Evolutionary conservation across 495 filamentous ascomycete species (phyloP), one percentile per base, ranked within the genome.

Genomic region (Aspergillus panamensis): DNA sequence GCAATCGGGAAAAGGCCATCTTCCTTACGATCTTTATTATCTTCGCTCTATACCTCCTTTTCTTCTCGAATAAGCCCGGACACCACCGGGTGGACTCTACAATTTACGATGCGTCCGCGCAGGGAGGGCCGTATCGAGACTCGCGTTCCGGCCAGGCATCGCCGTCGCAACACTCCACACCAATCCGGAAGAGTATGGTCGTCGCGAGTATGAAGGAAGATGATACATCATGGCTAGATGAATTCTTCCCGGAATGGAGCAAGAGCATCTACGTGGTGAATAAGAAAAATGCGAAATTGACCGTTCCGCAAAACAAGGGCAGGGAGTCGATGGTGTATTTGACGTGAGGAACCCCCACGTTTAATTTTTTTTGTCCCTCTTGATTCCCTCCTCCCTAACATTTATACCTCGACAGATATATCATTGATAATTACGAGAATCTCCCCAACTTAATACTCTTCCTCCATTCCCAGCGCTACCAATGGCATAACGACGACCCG

Each of bases 361-460:
- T 16, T 13, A 10, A 32, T 16, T 16, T 21, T 13, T 13, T 45
- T 2, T 30, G 20, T 25, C 29, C 2, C 31, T 80, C 63, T 69
- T 77, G 61, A 25, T 64, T 65, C 33, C 82, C 80, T 69, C 67
- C 77, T 37, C 29, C 16, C 40, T 19, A 25, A 55, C 9, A 32
- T 45, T 8, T 33, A 13, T 51, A 51, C 25, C 25, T 25, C 25
- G 25, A 25, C 30, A 79, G 76, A n/a, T 84, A 87, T 62, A 81
- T 89, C 20, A 86, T 89, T 64, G 80, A 85, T 62, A 73, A 81
- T 52, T 89, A 89, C 71, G 73, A 86, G 56, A 69, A 72, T 35
- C 80, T 88, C 6, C 80, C 85, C 3, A 73, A 82, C 20, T 63
- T 75, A 14, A 80, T 82, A 57, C 77, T 87, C 58, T 87, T 87